phyloP scores from a whole-genome alignment of 345 rosid species.

The Moringa oleifera region DNA sequence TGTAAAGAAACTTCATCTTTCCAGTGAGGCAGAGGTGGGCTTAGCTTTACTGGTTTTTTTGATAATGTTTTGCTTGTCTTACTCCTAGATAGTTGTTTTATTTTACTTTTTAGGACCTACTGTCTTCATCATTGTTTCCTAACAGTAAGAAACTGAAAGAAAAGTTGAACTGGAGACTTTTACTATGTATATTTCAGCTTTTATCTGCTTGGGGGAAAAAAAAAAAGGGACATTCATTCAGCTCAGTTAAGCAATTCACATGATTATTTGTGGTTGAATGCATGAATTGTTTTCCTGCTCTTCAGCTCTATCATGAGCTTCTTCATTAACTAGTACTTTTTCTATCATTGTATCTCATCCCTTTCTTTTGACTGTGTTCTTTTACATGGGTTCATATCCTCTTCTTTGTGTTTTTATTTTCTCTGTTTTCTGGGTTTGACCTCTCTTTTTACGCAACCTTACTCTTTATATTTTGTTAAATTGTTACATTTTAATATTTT shows the following conservation, averaged over 20 bases:
- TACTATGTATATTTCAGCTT: background rate
- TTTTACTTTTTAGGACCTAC: background rate
- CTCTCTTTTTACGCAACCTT: too few species aligned
- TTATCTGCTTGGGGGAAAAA: background rate
- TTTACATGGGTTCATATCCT: too few species aligned
- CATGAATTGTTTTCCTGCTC: too few species aligned
- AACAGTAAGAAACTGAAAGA: background rate
- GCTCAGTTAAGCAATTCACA: background rate
- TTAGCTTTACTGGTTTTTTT: constrained; percentile 2
- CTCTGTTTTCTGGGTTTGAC: too few species aligned
- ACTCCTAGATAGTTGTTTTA: too few species aligned
- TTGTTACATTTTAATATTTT: too few species aligned
- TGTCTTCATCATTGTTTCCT: background rate
- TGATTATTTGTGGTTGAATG: background rate
- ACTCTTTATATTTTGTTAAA: too few species aligned
- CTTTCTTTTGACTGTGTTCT: background rate
- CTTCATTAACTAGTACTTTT: too few species aligned
- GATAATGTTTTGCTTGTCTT: background rate
- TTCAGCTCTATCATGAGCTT: too few species aligned
- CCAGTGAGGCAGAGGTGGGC: constrained; percentile 57
- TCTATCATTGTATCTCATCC: too few species aligned
- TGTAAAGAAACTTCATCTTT: constrained; percentile 57
- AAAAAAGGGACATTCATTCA: too few species aligned
- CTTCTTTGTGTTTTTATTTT: too few species aligned
- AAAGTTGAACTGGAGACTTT: background rate